Base-by-base conservation (phyloP, 768 basidiomycete genomes). In the Tulasnella sp. region DNA sequence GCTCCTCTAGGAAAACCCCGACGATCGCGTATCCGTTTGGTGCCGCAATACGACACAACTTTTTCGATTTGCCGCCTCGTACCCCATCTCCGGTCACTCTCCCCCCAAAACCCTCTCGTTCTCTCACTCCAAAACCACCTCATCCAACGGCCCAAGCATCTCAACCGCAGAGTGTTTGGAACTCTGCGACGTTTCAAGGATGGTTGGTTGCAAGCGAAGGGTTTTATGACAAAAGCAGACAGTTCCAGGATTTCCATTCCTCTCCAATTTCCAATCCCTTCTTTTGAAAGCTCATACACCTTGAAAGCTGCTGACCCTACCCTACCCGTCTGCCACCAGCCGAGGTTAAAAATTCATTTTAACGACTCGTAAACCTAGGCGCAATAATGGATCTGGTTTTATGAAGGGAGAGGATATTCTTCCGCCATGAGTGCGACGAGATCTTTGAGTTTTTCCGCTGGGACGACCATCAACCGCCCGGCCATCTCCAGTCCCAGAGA, bases 401-500 rank as follows among this genome's bases (percentile, higher is more conserved):
- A 76, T 50, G 41, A 76, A 22, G 79, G 79, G 22, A 72, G 37
- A 31, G 79, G 73, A 31, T 50, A 75, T 37, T 77, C 41, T 18
- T 60, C 44, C 22, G 44, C 24, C 73, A 82, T 75, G 9, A 11
- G 28, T 34, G 44, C 73, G 40, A 91, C 88, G 31, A 93, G 60
- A 9, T 85, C 85, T 2, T 84, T 83, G 18, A 91, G 87, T 5
- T 86, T 85, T 12, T 86, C 85, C 0, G 87, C 87, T 4, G 90
- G 88, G 0, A 95, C 87, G 78, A 88, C 76, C 89, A 93, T 92
- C 76, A 93, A 85, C 40, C 93, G 85, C 0, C 92, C 93, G 2
- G 89, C 89, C 46, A 90, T 89, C 81, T 95, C 93, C 40, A 94
- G 86, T 0, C 94, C 94, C 82, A 94, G 93, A 1, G 92, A 86